Base-by-base conservation (phyloP, 1,284 basidiomycete species). In the Cryptococcus jaspeensis region DNA sequence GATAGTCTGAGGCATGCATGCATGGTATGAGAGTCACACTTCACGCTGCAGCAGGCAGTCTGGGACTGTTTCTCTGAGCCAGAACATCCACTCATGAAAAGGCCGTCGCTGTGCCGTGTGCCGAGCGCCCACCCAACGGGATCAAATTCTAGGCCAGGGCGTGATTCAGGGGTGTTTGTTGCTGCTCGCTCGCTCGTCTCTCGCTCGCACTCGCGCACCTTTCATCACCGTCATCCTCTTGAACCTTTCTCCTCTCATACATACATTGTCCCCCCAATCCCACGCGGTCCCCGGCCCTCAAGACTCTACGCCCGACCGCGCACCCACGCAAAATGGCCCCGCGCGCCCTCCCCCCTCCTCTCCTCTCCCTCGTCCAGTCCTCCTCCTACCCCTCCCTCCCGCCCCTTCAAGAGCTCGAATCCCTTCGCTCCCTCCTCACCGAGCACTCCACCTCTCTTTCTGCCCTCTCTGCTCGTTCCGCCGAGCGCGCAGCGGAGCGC, bases 391-490 rank as follows among this genome's bases (percentile, higher is more conserved):
- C 70, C 51, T 74, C 81, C 13, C 80, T 90, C 15, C 89, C 90
- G 3, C 79, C 82, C 12, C 82, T 85, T 22, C 84, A 87, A 55
- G 89, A 90, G 48, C 84, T 92, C 50, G 84, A 88, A 59, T 65
- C 75, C 28, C 81, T 90, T 13, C 82, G 85, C 28, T 67, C 79
- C 23, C 85, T 88, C 66, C 81, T 92, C 46, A 78, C 75, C 58
- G 65, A 80, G 44, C 78, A 86, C 57, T 82, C 81, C 64, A 78
- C 82, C 60, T 80, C 79, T 80, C 46, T 84, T 81, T 0, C 82
- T 81, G 69, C 81, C 81, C 60, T 84, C 81, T 0, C 82, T 81
- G 69, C 81, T 81, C 60, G 84, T 87, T 61, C 84, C 85, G 63
- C 86, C 85, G 72, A 85, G 55, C 54, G 39, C 23, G 36, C 28